Evolutionary conservation across 2,329 filamentous ascomycete genomes (phyloP), one percentile per base, ranked within the genome.

Genomic region (Blastomyces parvus): DNA sequence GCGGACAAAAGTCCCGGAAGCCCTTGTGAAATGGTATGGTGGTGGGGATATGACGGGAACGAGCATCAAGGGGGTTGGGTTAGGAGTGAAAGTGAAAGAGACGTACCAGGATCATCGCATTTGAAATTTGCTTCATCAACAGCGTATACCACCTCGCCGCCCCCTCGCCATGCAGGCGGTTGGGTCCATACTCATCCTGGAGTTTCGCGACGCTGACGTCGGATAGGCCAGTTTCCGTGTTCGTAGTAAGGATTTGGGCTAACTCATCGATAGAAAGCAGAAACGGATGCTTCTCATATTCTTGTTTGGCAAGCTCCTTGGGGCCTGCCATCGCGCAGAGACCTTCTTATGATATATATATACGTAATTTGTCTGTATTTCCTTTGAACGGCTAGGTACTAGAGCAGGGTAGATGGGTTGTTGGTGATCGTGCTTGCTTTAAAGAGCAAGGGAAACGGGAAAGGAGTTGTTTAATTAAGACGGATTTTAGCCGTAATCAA

Each of bases 71-170:
- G 2, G 27, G 1, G 5, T 4, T 9, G 5, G 5, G 1, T 9
- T 11, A 55, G n/a, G 0, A 55, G 40, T 17, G 14, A 48, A 50
- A 22, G 42, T 50, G 4, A 38, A 25, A 59, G 42, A 8, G 13
- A 68, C 68, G 62, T 68, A 81, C 82, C 68, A 84, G 67, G 42
- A 81, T 82, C 81, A 83, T 83, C 17, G 81, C 82, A 69, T 84
- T 84, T 50, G 80, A 79, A 52, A 82, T 73, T 68, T 84, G 82
- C 62, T 80, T 78, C 48, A 81, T 69, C 14, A 84, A 70, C 59
- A 84, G 81, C 64, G 81, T 77, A 64, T 77, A 75, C 63, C 78
- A 78, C 61, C 78, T 77, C 44, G 82, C 70, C 0, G 72, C 81
- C 25, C 77, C 78, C 52, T 77, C 76, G 2, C 72, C 76, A 25